Conservation (phyloP, 1,139 yeast genomes). For the Eremothecium gossypii region DNA sequence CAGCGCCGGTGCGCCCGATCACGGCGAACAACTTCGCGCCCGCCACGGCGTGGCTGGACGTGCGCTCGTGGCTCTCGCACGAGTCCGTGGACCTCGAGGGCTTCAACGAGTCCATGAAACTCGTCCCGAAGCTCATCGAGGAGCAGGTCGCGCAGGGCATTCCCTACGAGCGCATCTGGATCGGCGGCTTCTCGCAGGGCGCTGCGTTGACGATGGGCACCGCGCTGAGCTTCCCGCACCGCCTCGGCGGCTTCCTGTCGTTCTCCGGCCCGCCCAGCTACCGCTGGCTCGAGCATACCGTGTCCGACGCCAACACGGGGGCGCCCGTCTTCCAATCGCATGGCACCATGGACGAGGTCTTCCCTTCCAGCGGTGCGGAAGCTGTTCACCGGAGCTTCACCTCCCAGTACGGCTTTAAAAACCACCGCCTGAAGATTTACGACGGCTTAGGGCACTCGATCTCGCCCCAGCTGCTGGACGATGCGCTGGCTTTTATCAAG, state of each 20-base stretch:
- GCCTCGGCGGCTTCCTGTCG: conserved; percentile 70
- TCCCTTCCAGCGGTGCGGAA: conserved; percentile 42
- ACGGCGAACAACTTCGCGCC: conserved; percentile 55
- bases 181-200: conserved; percentile 96
- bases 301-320: conserved; percentile 36
- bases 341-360: conserved; percentile 68
- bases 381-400: conserved; percentile 40
- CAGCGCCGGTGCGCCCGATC: conserved; percentile 70
- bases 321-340: conserved; percentile 89
- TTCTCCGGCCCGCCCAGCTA: conserved; percentile 72
- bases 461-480: conserved; percentile 54
- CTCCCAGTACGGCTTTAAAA: conserved; percentile 28
- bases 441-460: conserved; percentile 60
- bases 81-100: conserved; percentile 57
- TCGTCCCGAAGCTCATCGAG: conserved; percentile 44
- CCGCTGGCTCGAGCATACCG: conserved; percentile 29
- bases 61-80: conserved; percentile 44
- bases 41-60: conserved; percentile 89
- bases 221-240: conserved; percentile 40
- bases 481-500: conserved; percentile 40
- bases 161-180: conserved; percentile 58
- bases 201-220: conserved; percentile 68
- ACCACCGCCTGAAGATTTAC: conserved; percentile 51
- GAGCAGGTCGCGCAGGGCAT: conserved; percentile 59
- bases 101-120: conserved; percentile 46